Evolutionary conservation across 805 yeast genomes (phyloP).

Genomic region (Gaillardinia entomophila): DNA sequence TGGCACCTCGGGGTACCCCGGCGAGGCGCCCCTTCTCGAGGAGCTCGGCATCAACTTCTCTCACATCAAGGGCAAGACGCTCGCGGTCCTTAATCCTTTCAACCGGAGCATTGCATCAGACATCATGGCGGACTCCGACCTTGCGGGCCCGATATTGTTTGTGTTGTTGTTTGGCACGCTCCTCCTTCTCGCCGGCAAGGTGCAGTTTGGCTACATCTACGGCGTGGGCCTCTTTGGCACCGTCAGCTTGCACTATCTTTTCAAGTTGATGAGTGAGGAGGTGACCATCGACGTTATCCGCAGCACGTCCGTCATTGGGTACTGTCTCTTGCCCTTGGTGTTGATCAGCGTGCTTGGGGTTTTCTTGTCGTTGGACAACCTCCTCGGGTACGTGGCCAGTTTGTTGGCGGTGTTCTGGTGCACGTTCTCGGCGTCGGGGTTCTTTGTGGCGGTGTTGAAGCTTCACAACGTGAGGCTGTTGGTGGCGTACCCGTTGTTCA

Average conservation of each 20-base stretch:
- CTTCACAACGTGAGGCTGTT: conserved; percentile 81
- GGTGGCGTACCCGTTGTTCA: conserved; percentile 87
- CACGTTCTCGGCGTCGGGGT: conserved; percentile 88
- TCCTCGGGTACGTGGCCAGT: conserved; percentile 66
- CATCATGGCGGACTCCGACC: conserved; percentile 78
- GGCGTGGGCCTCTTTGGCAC: conserved; percentile 95
- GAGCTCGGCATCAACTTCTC: conserved; percentile 90
- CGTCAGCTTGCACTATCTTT: conserved; percentile 71
- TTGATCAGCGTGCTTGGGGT: conserved; percentile 69
- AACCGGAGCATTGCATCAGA: conserved; percentile 59
- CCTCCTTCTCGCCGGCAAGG: conserved; percentile 80
- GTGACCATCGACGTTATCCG: conserved; percentile 53
- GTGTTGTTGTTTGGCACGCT: conserved; percentile 82
- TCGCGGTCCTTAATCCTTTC: conserved; percentile 79
- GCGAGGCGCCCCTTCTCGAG: conserved; percentile 89
- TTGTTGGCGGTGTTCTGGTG: conserved; percentile 78
- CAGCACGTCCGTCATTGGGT: conserved; percentile 90
- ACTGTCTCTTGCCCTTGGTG: conserved; percentile 87
- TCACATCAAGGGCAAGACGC: conserved; percentile 79
- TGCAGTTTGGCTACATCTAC: conserved; percentile 94
- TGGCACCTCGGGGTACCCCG: conserved; percentile 87
- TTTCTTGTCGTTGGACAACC: conserved; percentile 60
- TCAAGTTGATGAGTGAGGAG: conserved; percentile 78
- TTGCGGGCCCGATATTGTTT: conserved; percentile 92
- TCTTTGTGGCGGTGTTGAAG: conserved; percentile 79